phyloP scores from a whole-genome alignment of 228 moss, liverwort and hornwort genomes.

The Sphagnum magellanicum region DNA sequence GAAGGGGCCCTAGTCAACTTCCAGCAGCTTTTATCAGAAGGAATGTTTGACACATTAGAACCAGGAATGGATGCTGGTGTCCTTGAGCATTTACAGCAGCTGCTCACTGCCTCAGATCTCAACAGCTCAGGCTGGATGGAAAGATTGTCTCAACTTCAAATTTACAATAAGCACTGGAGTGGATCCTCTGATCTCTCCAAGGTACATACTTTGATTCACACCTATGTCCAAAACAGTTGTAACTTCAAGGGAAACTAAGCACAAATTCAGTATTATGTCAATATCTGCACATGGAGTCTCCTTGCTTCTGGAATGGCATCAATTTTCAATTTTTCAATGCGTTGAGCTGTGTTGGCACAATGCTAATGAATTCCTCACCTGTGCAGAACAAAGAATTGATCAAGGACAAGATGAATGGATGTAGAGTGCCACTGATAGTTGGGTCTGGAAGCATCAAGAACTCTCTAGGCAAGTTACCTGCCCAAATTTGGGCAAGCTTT shows the following conservation, averaged over 20 bases:
- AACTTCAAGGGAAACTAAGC: too few relatives aligned
- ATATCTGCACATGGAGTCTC: too few relatives aligned
- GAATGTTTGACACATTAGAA: conserved; percentile 76
- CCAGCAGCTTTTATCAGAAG: conserved; percentile 68
- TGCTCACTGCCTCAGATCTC: conserved; percentile 54
- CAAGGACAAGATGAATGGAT: conserved; percentile 64
- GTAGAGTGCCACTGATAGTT: conserved; percentile 21
- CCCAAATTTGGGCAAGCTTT: conserved; percentile 30
- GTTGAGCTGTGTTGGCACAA: too few relatives aligned
- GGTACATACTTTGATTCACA: conserved; percentile 10
- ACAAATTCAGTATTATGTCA: too few relatives aligned
- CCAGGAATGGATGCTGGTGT: conserved; percentile 54
- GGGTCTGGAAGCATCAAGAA: conserved; percentile 28
- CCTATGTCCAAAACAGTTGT: too few relatives aligned
- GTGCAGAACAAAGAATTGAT: conserved; percentile 53
- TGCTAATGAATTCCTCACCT: background rate
- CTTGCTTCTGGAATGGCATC: too few relatives aligned
- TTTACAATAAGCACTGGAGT: conserved; percentile 61
- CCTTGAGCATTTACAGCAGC: conserved; percentile 75
- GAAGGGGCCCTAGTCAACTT: conserved; percentile 71
- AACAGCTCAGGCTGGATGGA: conserved; percentile 83
- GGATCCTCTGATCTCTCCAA: conserved; percentile 59
- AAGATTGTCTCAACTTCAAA: conserved; percentile 59
- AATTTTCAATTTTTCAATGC: too few relatives aligned
- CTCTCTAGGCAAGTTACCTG: conserved; percentile 17